Conservation (phyloP, 1,139 yeast species). For the Sugiyamaella novakii region DNA sequence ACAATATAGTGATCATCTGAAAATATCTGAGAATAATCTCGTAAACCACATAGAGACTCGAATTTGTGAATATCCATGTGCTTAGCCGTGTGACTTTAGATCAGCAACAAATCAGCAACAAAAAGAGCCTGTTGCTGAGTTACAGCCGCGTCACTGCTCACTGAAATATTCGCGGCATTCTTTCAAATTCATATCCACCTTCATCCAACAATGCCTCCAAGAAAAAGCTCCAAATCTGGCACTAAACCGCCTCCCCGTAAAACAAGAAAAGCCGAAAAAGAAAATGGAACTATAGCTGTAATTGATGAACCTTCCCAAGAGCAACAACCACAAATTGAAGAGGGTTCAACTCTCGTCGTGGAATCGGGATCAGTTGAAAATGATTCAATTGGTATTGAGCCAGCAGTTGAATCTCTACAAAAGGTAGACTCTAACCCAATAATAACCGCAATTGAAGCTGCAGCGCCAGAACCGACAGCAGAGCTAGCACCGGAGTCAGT, state of each 20-base stretch:
- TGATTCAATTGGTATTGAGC: background rate
- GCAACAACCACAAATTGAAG: conserved; percentile 4
- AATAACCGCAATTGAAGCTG: background rate
- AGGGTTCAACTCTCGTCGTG: background rate
- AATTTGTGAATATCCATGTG: no score
- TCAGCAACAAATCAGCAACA: background rate
- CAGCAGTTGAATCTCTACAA: no score
- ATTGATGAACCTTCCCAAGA: conserved; percentile 2
- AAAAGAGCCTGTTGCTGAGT: no score
- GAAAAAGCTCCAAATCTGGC: conserved; percentile 10
- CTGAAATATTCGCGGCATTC: background rate
- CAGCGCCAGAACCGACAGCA: background rate
- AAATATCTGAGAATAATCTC: no score
- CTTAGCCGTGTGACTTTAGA: no score
- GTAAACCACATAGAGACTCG: no score
- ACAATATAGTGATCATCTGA: no score
- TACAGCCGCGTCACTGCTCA: background rate
- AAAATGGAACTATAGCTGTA: conserved; percentile 9
- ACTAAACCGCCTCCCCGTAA: conserved; percentile 23
- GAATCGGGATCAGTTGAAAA: no score
- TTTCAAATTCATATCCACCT: background rate
- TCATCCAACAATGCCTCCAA: conserved; percentile 8
- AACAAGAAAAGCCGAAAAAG: conserved; percentile 19
- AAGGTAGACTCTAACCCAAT: no score
- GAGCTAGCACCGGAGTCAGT: conserved; percentile 15